A percentile compares a stretch with the other conserved stretches of the same genome.
Conservation (phyloP, 2,329 filamentous ascomycete genomes). For the Sarocladiaceae sp. region DNA sequence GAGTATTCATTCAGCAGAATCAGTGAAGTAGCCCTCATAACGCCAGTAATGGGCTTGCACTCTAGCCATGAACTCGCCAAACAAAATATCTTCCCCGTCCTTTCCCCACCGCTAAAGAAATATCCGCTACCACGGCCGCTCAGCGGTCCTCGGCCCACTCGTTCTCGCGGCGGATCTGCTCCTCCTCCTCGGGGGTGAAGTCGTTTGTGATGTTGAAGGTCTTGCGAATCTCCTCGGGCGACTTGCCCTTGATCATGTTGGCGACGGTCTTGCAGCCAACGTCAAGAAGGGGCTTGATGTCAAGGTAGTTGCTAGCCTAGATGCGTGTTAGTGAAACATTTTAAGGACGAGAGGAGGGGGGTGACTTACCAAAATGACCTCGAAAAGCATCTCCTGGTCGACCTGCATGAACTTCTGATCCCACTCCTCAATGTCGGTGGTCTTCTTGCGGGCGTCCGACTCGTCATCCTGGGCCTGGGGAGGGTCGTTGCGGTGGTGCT, state of each 20-base stretch:
- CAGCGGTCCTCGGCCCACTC: slow-evolving; percentile 85
- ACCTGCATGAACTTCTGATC: slow-evolving; percentile 99
- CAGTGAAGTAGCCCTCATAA: slow-evolving; percentile 18
- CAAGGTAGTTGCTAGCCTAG: slow-evolving; percentile 94
- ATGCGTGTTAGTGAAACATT: slow-evolving; percentile 17
- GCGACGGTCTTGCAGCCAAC: slow-evolving; percentile 99
- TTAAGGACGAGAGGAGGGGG: background rate
- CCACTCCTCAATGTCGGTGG: slow-evolving; percentile 98
- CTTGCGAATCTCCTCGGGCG: slow-evolving; percentile 97
- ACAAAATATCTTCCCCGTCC: no score
- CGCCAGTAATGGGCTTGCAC: slow-evolving; percentile 13
- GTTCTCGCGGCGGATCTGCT: slow-evolving; percentile 90
- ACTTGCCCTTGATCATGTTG: slow-evolving; percentile 99
- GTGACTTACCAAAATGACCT: slow-evolving; percentile 83
- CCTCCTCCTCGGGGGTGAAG: slow-evolving; percentile 97
- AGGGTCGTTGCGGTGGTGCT: slow-evolving; percentile 88
- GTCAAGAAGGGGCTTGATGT: slow-evolving; percentile 96
- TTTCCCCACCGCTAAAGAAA: background rate
- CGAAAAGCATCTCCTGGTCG: slow-evolving; percentile 98
- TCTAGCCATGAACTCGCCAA: background rate
- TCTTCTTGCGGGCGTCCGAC: slow-evolving; percentile 92
- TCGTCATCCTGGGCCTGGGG: slow-evolving; percentile 79
- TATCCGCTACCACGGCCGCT: slow-evolving; percentile 16
- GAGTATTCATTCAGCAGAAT: slow-evolving; percentile 13
- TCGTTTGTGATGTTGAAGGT: slow-evolving; percentile 99